Percentiles rank a stretch among this genome's conserved stretches.
phyloP scores from a whole-genome alignment of 768 basidiomycete genomes.

The Tylopilus subfusipes region DNA sequence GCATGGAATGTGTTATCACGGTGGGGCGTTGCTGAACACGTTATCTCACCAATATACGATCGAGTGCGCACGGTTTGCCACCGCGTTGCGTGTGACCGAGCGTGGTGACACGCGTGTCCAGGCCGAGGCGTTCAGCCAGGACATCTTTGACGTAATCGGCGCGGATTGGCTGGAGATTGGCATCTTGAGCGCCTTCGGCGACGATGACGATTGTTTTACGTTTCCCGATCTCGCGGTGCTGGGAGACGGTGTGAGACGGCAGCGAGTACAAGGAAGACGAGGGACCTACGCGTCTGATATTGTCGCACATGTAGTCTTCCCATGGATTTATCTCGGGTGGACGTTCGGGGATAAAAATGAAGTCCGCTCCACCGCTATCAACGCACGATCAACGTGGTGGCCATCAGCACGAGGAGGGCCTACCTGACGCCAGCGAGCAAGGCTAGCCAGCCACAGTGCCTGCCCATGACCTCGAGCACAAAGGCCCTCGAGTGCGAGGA shows the following conservation, averaged over 20 bases:
- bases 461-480: constrained; percentile 99
- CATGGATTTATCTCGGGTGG: constrained; percentile 78
- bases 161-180: constrained; percentile 84
- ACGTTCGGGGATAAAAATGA: constrained; percentile 94
- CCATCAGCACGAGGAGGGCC: constrained; percentile 19
- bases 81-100: constrained; percentile 97
- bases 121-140: constrained; percentile 77
- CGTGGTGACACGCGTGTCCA: constrained; percentile 95
- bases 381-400: constrained; percentile 8
- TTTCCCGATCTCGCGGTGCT: constrained; percentile 93
- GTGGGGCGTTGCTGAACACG: neutral
- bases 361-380: constrained; percentile 84
- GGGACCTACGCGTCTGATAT: constrained; percentile 66
- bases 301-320: constrained; percentile 89
- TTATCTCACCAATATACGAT: constrained; percentile 79
- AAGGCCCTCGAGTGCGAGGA: constrained; percentile 95
- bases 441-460: constrained; percentile 99
- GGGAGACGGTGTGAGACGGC: constrained; percentile 5
- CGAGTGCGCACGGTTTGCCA: constrained; percentile 88
- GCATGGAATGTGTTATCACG: constrained; percentile 2
- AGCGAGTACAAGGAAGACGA: neutral
- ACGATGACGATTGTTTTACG: constrained; percentile 98
- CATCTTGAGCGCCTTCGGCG: constrained; percentile 93
- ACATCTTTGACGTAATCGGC: constrained; percentile 90
- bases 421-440: constrained; percentile 88